Evolutionary conservation across 2,329 filamentous ascomycete species (phyloP), one percentile per base, ranked within the genome.

Genomic region (Cercospora sesami): DNA sequence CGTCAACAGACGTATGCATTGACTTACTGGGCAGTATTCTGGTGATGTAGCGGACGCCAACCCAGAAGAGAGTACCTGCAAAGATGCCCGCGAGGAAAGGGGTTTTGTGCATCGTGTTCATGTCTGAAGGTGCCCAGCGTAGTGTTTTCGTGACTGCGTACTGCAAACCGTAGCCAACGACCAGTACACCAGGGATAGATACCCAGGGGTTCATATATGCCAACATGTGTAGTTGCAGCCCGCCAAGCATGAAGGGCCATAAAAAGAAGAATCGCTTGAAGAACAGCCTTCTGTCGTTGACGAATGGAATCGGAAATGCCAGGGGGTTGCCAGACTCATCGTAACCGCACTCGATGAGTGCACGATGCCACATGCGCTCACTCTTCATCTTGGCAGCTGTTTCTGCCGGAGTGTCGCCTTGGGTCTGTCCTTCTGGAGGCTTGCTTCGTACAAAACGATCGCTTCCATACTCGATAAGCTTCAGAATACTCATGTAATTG

Each of bases 81-180:
- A 99, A 99, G 69, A 99, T 94, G 66, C 95, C 95, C 0, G 95
- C 90, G 73, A 99, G 84, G 86, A 94, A 98, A 12, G 95, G 94
- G 68, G 95, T 98, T 81, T 91, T 92, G 78, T 97, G 93, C 74
- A 98, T 89, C 72, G 90, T 87, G 74, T 93, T 90, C 89, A 96
- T 96, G 75, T 97, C 92, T 3, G 90, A 85, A 10, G 94, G 94
- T 18, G 92, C 94, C 83, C 91, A 94, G 70, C 90, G 89, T 65
- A 96, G 84, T 42, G 94, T 83, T 80, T 92, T 90, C 78, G 91
- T 89, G 5, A 91, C 92, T 64, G 88, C 82, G 86, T 88, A 93
- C 75, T 97, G 92, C 74, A 96, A 84, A 8, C 85, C 86, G 80
- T 89, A 94, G 1, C 89, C 86, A 8, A 88, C 83, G 5, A 88